Percentiles rank a stretch among this genome's conserved stretches.
Conservation (phyloP, 208 protist genomes). For the Trypanosoma conorhini region DNA sequence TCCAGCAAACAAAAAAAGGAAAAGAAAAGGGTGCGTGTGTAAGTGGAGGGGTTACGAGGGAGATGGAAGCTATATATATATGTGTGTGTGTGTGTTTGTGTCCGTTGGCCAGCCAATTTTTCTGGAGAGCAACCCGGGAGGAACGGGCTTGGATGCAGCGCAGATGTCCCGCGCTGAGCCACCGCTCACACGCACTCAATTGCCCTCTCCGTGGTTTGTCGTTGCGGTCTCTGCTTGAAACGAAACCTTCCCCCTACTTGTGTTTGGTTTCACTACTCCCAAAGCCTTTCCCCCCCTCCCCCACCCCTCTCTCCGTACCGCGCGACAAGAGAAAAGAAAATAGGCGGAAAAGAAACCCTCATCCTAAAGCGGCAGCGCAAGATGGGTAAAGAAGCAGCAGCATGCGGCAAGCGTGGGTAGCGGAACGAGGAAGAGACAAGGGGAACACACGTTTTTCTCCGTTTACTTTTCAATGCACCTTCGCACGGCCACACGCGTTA, state of each 20-base stretch:
- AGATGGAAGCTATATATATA: background rate
- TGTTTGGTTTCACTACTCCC: background rate
- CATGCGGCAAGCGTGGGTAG: background rate
- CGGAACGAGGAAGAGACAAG: background rate
- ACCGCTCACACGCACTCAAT: background rate
- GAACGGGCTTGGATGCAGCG: background rate
- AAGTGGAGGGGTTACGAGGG: background rate
- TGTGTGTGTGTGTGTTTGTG: background rate
- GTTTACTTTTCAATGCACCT: background rate
- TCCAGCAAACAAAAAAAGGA: background rate
- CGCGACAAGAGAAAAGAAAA: background rate
- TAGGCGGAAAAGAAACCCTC: background rate
- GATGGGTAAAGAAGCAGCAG: background rate
- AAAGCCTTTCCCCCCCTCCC: background rate
- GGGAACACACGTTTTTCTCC: background rate
- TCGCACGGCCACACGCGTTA: background rate
- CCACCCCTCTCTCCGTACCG: too few species aligned
- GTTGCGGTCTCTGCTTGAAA: background rate
- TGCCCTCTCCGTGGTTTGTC: background rate
- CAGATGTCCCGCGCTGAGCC: background rate
- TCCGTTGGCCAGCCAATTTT: background rate
- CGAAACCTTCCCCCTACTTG: background rate
- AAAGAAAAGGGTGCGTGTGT: background rate
- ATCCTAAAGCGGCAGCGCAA: background rate
- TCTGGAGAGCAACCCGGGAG: background rate